A percentile compares a stretch with the other conserved stretches of the same genome.
Conservation (phyloP, 1,139 yeast species). For the Pneumocystis sp. region DNA sequence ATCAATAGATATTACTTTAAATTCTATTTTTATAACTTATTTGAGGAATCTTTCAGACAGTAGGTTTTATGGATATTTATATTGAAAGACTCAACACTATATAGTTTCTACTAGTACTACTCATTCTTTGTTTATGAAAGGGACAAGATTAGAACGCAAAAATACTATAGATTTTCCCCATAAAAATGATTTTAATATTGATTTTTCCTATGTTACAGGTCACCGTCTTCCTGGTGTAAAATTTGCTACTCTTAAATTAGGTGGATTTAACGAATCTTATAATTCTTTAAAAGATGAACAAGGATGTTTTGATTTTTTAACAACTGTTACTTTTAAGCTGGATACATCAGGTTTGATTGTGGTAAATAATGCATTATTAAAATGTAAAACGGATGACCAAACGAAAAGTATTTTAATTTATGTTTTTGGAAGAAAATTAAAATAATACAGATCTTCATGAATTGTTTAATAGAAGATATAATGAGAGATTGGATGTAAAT, state of each 20-base stretch:
- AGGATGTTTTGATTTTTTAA: conserved; percentile 1
- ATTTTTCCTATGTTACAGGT: background rate
- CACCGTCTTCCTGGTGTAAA: background rate
- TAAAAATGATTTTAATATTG: background rate
- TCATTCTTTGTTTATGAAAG: conserved; percentile 30
- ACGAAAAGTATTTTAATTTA: conserved; percentile 7
- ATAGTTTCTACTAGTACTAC: background rate
- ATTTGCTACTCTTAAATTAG: conserved; percentile 1
- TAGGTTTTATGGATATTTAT: background rate
- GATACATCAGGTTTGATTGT: conserved; percentile 7
- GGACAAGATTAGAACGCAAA: conserved; percentile 2
- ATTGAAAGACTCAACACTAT: background rate
- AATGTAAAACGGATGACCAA: conserved; percentile 5
- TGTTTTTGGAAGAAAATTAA: conserved; percentile 4
- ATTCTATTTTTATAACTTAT: conserved; percentile 22
- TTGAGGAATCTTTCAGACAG: background rate
- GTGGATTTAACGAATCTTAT: conserved; percentile 4
- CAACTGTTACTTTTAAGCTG: conserved; percentile 4
- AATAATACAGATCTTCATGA: background rate
- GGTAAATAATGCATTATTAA: background rate
- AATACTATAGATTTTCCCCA: background rate
- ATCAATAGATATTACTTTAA: conserved; percentile 40
- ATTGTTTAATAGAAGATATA: background rate
- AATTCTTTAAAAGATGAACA: background rate
- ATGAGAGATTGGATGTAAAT: background rate